Evolutionary conservation across 257 asterid species (phyloP).

Genomic region (Thymus mandschuricus): DNA sequence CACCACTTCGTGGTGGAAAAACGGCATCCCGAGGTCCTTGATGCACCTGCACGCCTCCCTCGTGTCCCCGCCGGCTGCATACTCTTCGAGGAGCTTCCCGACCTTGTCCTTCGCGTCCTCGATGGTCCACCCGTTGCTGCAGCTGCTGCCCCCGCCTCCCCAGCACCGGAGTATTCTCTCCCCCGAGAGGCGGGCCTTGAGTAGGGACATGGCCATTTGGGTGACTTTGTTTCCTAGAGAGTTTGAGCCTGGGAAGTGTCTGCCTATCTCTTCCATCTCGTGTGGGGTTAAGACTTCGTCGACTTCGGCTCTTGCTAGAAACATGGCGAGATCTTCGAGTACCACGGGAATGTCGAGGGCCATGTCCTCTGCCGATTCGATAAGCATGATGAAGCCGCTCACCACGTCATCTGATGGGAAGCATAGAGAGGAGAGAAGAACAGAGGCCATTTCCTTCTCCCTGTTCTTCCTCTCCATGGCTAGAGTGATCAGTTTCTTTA

Average conservation of each 20-base stretch:
- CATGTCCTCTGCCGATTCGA: constrained; percentile 92
- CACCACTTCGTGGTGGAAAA: constrained; percentile 92
- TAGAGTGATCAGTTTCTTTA: constrained; percentile 75
- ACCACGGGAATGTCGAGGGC: constrained; percentile 78
- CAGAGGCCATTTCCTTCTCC: constrained; percentile 97
- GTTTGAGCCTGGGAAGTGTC: constrained; percentile 51
- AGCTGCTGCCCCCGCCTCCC: constrained; percentile 83
- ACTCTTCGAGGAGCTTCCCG: constrained; percentile 71
- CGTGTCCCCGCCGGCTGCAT: constrained; percentile 75
- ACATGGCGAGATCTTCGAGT: constrained; percentile 86
- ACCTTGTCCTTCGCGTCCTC: constrained; percentile 90
- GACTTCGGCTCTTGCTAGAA: constrained; percentile 80
- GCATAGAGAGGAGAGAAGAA: constrained; percentile 70
- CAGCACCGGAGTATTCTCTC: constrained; percentile 89
- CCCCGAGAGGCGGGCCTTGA: constrained; percentile 78
- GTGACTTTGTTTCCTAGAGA: constrained; percentile 70
- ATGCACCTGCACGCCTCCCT: constrained; percentile 88
- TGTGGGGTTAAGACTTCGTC: constrained; percentile 89
- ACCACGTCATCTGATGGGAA: constrained; percentile 87
- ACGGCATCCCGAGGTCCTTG: constrained; percentile 92
- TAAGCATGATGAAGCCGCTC: constrained; percentile 64
- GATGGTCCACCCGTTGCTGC: constrained; percentile 65
- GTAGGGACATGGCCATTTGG: constrained; percentile 67
- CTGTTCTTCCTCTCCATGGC: constrained; percentile 94
- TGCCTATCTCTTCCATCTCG: constrained; percentile 75